These are phyloP conservation scores for Phytophthora capsici DNA, from an alignment of 352 stramenopile genomes.

Conservation along the genomic window DNA sequence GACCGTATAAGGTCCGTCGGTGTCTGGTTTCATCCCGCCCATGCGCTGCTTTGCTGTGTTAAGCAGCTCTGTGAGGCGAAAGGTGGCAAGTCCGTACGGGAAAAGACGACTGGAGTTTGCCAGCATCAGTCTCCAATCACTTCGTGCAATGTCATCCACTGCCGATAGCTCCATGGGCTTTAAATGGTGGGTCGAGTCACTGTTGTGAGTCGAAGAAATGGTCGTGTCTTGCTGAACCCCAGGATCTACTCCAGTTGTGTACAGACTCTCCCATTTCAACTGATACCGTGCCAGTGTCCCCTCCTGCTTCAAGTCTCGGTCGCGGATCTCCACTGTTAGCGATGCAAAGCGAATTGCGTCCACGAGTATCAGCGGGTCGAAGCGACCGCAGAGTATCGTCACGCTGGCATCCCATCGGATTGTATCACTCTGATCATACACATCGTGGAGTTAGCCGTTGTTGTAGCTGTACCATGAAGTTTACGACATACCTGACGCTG, in stretches of 20 bases:
- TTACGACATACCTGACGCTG: constrained; percentile 44
- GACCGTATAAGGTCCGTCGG: constrained; percentile 38
- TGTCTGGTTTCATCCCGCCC: constrained; percentile 13
- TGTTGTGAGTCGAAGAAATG: constrained; percentile 4
- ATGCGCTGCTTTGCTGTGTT: constrained; percentile 31
- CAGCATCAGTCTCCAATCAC: constrained; percentile 57
- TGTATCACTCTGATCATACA: constrained; percentile 24
- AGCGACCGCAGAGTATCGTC: constrained; percentile 60
- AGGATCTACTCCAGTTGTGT: constrained; percentile 41
- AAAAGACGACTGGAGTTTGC: constrained; percentile 51
- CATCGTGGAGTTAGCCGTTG: neutral
- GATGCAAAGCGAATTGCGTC: constrained; percentile 51
- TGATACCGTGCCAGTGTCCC: constrained; percentile 44
- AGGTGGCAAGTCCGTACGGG: constrained; percentile 59
- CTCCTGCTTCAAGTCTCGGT: constrained; percentile 65
- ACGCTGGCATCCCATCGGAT: constrained; percentile 57
- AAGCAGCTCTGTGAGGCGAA: constrained; percentile 67
- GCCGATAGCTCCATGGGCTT: constrained; percentile 50
- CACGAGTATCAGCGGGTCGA: constrained; percentile 45
- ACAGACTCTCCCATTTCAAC: constrained; percentile 68
- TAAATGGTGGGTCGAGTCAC: neutral
- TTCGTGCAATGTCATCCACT: constrained; percentile 66
- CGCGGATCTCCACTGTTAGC: constrained; percentile 67
- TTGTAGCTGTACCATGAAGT: neutral
- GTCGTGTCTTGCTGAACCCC: constrained; percentile 8